Conservation (phyloP, 1,139 yeast genomes). For the Yamadazyma sp. region DNA sequence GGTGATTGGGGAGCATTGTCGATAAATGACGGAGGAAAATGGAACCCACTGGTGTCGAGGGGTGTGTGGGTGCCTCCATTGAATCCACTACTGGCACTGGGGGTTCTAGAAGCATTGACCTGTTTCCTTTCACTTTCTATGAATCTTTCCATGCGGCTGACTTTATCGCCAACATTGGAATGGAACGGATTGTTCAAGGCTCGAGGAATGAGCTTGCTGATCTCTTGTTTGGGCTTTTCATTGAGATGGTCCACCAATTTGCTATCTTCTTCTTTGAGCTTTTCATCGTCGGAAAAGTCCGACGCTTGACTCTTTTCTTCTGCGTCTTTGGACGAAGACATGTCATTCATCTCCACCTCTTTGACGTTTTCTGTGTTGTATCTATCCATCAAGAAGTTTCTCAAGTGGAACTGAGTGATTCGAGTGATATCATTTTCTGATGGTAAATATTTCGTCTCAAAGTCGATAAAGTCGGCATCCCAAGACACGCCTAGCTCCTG, state of each 20-base stretch:
- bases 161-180: slow-evolving; percentile 21
- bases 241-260: slow-evolving; percentile 12
- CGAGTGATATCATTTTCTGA: slow-evolving; percentile 92
- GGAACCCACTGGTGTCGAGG: no score
- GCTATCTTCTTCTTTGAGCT: slow-evolving; percentile 2
- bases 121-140: slow-evolving; percentile 11
- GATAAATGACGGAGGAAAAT: neutral
- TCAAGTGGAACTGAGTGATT: slow-evolving; percentile 85
- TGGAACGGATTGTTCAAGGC: slow-evolving; percentile 17
- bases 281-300: slow-evolving; percentile 1
- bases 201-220: slow-evolving; percentile 25
- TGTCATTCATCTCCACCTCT: slow-evolving; percentile 16
- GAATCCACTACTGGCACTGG: slow-evolving; percentile 4
- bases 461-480: slow-evolving; percentile 84
- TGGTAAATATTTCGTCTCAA: slow-evolving; percentile 78
- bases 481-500: slow-evolving; percentile 85
- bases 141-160: slow-evolving; percentile 29
- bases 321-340: slow-evolving; percentile 4
- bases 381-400: slow-evolving; percentile 64
- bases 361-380: slow-evolving; percentile 23
- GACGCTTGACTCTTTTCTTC: slow-evolving; percentile 4
- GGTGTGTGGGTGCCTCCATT: no score
- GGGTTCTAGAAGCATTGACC: neutral
- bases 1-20: neutral
- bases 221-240: slow-evolving; percentile 17